Base-by-base conservation (phyloP, 495 filamentous ascomycete genomes). In the Extremus antarcticus region DNA sequence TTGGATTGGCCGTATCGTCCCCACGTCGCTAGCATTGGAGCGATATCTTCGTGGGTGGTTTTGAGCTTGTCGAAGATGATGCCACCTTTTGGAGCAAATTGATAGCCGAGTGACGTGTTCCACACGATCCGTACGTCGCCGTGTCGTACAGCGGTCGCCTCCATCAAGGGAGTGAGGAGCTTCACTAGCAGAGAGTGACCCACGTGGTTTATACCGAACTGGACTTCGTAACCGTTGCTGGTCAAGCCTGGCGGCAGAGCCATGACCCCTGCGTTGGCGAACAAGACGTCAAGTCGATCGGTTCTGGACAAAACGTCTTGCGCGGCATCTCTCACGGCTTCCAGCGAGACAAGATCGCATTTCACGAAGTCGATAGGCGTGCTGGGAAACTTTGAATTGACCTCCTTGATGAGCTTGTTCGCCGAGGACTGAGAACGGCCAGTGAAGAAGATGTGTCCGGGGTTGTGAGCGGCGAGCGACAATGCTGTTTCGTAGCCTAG, bases 121-220 rank as follows among this genome's bases (percentile, higher is more conserved):
- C 60, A 49, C 19, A 81, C 56, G 25, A 80, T 52, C 13, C 76
- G 67, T 0, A 77, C 78, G 41, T 75, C 70, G 3, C 46, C 23
- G 22, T 47, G 13, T 2, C 16, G n/a, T n/a, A 48, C 38, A 9
- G 58, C 59, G 1, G 65, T 63, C 3, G 40, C 16, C 16, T 66
- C 47, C 7, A 68, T 48, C 1, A 50, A 25, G 0, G 65, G 65
- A 8, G 60, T 59, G 11, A 67, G 56, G n/a, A 50, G 41, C 35
- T 60, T 55, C 24, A 54, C 59, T 2, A 65, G 46, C 20, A 64
- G 53, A n/a, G 56, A 51, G 29, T 64, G 58, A 1, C 51, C 58
- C 39, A 64, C 24, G 40, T 64, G 58, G 35, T 64, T 64, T 0
- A 56, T 62, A 13, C 54, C 59, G 50, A 62, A 64, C 20, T 64